These are phyloP conservation scores for Thalassiosira hispida DNA, from an alignment of 352 stramenopile genomes.

Conservation along the genomic window DNA sequence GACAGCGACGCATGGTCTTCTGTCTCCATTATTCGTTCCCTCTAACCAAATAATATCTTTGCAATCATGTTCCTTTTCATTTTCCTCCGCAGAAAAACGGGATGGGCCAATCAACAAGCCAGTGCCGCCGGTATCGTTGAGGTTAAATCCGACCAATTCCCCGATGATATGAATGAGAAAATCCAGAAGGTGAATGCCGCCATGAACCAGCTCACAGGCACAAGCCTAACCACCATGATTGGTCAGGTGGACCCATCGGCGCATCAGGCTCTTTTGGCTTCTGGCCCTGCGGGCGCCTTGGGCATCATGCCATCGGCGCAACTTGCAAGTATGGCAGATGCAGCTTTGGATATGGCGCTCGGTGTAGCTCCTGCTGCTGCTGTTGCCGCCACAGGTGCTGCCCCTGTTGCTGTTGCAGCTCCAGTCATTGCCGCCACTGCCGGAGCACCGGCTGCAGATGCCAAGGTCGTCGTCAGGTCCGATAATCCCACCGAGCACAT, in stretches of 20 bases:
- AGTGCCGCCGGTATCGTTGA: conserved; percentile 52
- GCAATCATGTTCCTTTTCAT: conserved; percentile 27
- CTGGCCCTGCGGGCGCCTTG: conserved; percentile 34
- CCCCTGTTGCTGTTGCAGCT: neutral
- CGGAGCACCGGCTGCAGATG: conserved; percentile 26
- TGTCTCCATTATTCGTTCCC: no score
- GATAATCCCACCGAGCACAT: conserved; percentile 60
- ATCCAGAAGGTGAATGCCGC: conserved; percentile 64
- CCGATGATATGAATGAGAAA: conserved; percentile 58
- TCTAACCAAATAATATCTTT: no score
- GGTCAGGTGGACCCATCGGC: conserved; percentile 26
- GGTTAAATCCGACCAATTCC: conserved; percentile 64
- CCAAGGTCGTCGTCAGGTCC: conserved; percentile 47
- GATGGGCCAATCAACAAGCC: conserved; percentile 75
- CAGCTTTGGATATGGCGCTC: conserved; percentile 56
- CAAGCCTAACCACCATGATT: conserved; percentile 43
- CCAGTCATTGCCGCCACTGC: conserved; percentile 10
- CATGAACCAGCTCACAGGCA: conserved; percentile 56
- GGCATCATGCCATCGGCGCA: conserved; percentile 40
- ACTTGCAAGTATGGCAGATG: conserved; percentile 65
- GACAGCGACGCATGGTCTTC: no score
- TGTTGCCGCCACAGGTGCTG: no score
- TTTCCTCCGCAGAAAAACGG: conserved; percentile 68
- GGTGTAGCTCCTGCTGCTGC: conserved; percentile 20
- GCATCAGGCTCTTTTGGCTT: conserved; percentile 38